Conservation (phyloP, 371 early-diverging fungal genomes). For the Fennellomyces sp. region DNA sequence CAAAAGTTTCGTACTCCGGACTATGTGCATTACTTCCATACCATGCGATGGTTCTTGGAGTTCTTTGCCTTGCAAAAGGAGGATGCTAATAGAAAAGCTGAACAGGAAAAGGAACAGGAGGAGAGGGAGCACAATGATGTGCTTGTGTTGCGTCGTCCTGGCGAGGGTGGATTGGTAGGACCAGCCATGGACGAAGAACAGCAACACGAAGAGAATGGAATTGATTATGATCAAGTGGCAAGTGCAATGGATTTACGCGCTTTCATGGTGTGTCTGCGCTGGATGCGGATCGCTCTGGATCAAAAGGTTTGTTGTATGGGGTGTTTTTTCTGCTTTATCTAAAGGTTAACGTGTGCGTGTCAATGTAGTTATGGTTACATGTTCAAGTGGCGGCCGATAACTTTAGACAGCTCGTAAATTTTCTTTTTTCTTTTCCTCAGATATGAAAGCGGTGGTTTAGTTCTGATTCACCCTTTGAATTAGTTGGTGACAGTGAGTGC, state of each 20-base stretch:
- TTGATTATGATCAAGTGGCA: slow-evolving; percentile 63
- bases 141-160: too few relatives aligned
- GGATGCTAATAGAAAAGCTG: slow-evolving; percentile 13
- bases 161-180: not conserved
- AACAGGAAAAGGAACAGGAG: slow-evolving; percentile 5
- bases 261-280: slow-evolving; percentile 49
- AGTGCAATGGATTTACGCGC: slow-evolving; percentile 53
- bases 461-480: not conserved
- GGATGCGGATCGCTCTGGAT: slow-evolving; percentile 54
- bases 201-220: slow-evolving; percentile 12
- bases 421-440: not conserved
- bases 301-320: slow-evolving; percentile 34
- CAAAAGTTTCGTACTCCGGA: slow-evolving; percentile 58
- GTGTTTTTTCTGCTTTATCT: not conserved
- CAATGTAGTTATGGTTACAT: slow-evolving; percentile 41
- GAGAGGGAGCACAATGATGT: not conserved
- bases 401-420: slow-evolving; percentile 62
- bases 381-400: slow-evolving; percentile 61
- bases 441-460: not conserved
- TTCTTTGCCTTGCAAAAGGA: slow-evolving; percentile 28
- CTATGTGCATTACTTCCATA: slow-evolving; percentile 35
- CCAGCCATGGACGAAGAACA: not conserved
- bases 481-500: slow-evolving; percentile 54
- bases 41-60: slow-evolving; percentile 43
- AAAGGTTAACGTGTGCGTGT: not conserved